Percentiles rank a stretch among this genome's conserved stretches.
Evolutionary conservation across 2,329 filamentous ascomycete species (phyloP).

Genomic region (Colletotrichum sidae): DNA sequence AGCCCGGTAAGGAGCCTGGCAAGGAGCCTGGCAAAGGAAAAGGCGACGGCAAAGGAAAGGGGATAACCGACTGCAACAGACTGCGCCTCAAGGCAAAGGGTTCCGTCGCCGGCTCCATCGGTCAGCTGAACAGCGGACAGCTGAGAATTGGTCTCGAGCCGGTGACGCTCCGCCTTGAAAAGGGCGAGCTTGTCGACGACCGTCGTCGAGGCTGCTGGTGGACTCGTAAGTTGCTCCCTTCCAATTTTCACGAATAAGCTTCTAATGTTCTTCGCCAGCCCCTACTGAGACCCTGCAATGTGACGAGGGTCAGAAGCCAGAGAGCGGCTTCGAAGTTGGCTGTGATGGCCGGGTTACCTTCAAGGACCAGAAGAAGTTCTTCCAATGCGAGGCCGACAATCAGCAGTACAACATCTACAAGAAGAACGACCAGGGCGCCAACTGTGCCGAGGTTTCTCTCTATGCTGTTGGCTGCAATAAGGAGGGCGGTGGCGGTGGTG

Average conservation of each 20-base stretch:
- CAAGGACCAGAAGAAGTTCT: conserved; percentile 65
- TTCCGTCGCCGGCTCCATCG: conserved; percentile 63
- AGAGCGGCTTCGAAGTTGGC: conserved; percentile 66
- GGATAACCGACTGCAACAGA: conserved; percentile 43
- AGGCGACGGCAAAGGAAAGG: not conserved
- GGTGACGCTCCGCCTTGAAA: conserved; percentile 57
- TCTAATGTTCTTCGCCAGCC: conserved; percentile 45
- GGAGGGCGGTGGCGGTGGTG: conserved; percentile 7
- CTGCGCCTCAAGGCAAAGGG: conserved; percentile 65
- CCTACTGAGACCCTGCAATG: conserved; percentile 72
- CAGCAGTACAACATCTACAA: conserved; percentile 68
- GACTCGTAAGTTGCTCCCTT: conserved; percentile 59
- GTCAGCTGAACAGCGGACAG: conserved; percentile 72
- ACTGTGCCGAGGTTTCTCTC: conserved; percentile 63
- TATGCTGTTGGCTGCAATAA: conserved; percentile 51
- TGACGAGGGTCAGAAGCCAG: conserved; percentile 63
- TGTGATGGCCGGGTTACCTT: conserved; percentile 64
- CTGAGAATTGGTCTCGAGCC: conserved; percentile 61
- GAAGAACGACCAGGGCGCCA: conserved; percentile 48
- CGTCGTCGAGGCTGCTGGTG: conserved; percentile 71
- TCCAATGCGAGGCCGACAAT: conserved; percentile 68
- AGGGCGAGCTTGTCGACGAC: conserved; percentile 66
- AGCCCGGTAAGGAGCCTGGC: not conserved
- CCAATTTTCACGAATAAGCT: too few species aligned
- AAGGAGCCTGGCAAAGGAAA: not conserved